phyloP scores from a whole-genome alignment of 2,329 filamentous ascomycete genomes.

The Phoma herbarum region DNA sequence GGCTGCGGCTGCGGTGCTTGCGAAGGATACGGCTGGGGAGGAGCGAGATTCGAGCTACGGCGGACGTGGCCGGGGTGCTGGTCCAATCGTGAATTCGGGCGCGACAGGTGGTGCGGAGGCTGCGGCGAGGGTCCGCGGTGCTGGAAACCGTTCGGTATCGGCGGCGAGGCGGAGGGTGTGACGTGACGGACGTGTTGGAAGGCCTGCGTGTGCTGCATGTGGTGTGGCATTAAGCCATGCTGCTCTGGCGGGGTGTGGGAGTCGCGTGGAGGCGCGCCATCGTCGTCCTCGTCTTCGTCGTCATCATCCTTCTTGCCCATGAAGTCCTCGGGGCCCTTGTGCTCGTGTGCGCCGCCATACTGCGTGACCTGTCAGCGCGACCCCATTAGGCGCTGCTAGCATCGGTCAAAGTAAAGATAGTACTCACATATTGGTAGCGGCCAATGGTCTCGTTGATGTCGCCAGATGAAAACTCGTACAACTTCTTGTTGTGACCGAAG shows the following conservation, averaged over 20 bases:
- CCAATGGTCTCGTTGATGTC: slow-evolving; percentile 92
- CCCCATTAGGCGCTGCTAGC: slow-evolving; percentile 35
- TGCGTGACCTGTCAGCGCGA: slow-evolving; percentile 53
- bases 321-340: slow-evolving; percentile 95
- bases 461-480: slow-evolving; percentile 95
- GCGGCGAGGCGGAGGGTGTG: slow-evolving; percentile 87
- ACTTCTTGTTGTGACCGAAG: slow-evolving; percentile 98
- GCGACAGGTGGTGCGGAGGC: slow-evolving; percentile 59
- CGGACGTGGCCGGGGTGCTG: slow-evolving; percentile 79
- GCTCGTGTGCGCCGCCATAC: slow-evolving; percentile 93
- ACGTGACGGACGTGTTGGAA: slow-evolving; percentile 84
- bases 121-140: slow-evolving; percentile 83
- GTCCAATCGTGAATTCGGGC: slow-evolving; percentile 72
- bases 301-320: slow-evolving; percentile 77
- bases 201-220: slow-evolving; percentile 62
- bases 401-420: slow-evolving; percentile 12
- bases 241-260: slow-evolving; percentile 69
- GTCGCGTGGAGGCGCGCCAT: slow-evolving; percentile 73
- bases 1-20: slow-evolving; percentile 69
- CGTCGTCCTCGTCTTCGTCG: slow-evolving; percentile 83
- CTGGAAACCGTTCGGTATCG: slow-evolving; percentile 78
- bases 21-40: slow-evolving; percentile 69
- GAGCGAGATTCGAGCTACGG: slow-evolving; percentile 76
- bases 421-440: slow-evolving; percentile 87
- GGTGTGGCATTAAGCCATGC: slow-evolving; percentile 62